Evolutionary conservation across 2,329 filamentous ascomycete species (phyloP).

Genomic region (Penicillium concentricum): DNA sequence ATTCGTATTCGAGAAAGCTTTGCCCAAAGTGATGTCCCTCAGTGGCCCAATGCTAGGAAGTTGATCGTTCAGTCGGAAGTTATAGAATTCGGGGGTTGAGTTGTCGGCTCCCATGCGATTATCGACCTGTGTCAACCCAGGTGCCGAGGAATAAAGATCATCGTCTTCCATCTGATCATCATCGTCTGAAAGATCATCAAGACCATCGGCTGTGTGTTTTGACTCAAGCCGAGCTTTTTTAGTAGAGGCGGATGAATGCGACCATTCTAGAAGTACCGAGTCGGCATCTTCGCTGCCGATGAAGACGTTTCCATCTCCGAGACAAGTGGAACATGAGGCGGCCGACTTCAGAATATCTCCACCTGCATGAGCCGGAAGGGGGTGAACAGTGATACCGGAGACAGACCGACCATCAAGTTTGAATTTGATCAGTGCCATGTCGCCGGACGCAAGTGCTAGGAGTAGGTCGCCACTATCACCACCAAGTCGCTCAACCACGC

Average conservation of each 20-base stretch:
- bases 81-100: constrained; percentile 54
- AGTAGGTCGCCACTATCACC: constrained; percentile 78
- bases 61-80: constrained; percentile 73
- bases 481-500: constrained; percentile 72
- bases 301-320: constrained; percentile 72
- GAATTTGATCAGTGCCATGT: constrained; percentile 74
- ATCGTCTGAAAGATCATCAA: constrained; percentile 58
- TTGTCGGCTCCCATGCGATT: constrained; percentile 21
- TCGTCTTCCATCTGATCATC: constrained; percentile 58
- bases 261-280: constrained; percentile 79
- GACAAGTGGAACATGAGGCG: constrained; percentile 66
- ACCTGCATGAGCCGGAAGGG: constrained; percentile 62
- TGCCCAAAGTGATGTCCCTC: constrained; percentile 69
- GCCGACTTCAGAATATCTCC: constrained; percentile 61
- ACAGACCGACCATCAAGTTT: constrained; percentile 87
- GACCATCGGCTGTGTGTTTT: constrained; percentile 51
- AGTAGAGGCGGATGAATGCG: constrained; percentile 60
- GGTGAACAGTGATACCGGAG: constrained; percentile 74
- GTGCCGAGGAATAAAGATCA: constrained; percentile 47
- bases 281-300: constrained; percentile 82
- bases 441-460: constrained; percentile 74
- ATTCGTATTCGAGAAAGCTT: constrained; percentile 47
- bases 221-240: constrained; percentile 61
- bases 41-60: constrained; percentile 79
- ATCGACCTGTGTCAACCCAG: constrained; percentile 19